These are phyloP conservation scores for Favolaschia claudopus DNA, from an alignment of 768 basidiomycete genomes.

Conservation along the genomic window DNA sequence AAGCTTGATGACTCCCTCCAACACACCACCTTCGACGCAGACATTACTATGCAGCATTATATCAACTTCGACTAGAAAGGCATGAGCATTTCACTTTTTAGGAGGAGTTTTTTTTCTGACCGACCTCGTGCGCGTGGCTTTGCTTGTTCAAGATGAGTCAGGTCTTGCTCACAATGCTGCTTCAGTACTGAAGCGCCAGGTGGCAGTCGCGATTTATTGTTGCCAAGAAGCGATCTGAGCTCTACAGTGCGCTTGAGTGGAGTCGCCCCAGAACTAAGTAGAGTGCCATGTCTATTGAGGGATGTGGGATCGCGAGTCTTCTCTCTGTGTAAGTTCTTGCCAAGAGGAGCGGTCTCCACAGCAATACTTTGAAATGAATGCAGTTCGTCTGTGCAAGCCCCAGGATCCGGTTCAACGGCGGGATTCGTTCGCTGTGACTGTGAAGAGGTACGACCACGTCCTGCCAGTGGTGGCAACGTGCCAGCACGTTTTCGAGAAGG, in stretches of 20 bases:
- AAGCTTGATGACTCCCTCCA: constrained; percentile 76
- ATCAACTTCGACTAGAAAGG: constrained; percentile 69
- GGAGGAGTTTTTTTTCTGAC: not conserved
- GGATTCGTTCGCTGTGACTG: no score
- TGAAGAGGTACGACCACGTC: no score
- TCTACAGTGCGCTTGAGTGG: constrained; percentile 61
- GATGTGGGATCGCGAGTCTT: constrained; percentile 7
- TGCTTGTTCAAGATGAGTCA: constrained; percentile 72
- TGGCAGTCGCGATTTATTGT: constrained; percentile 63
- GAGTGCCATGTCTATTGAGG: constrained; percentile 57
- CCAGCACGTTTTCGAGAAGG: no score
- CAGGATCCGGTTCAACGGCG: no score
- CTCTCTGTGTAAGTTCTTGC: no score
- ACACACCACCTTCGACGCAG: constrained; percentile 79
- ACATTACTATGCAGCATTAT: constrained; percentile 77
- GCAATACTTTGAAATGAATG: no score
- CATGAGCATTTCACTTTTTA: not conserved
- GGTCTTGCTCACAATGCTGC: constrained; percentile 28
- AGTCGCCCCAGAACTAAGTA: constrained; percentile 59
- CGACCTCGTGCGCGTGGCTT: constrained; percentile 65
- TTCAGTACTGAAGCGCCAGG: constrained; percentile 55
- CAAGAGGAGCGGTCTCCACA: no score
- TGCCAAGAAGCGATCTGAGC: constrained; percentile 69
- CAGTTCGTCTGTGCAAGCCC: no score
- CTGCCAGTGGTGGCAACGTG: no score